These are phyloP conservation scores for Psophocarpus tetragonolobus DNA, from an alignment of 306 rosid genomes.

Conservation along the genomic window DNA sequence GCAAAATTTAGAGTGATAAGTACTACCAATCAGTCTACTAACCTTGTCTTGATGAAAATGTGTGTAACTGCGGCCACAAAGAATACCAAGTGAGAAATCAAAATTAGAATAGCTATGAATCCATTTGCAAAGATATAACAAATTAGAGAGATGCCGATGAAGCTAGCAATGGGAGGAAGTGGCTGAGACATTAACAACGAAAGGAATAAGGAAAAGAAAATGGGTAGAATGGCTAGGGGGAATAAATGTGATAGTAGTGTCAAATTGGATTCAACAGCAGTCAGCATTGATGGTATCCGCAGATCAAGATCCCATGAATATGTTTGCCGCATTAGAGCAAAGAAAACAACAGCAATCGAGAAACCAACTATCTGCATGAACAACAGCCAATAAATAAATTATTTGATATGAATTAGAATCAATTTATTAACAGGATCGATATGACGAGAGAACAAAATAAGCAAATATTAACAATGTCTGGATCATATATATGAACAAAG, in stretches of 20 bases:
- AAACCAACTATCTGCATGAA: conserved; percentile 88
- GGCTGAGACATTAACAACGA: conserved; percentile 67
- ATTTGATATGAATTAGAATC: conserved; percentile 6
- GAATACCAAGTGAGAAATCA: conserved; percentile 77
- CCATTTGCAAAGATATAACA: conserved; percentile 91
- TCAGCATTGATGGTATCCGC: conserved; percentile 78
- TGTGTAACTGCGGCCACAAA: conserved; percentile 74
- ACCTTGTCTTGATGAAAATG: conserved; percentile 87
- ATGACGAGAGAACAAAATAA: conserved; percentile 12
- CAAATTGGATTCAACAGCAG: conserved; percentile 80
- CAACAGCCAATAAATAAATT: conserved; percentile 34
- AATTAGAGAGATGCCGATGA: conserved; percentile 63
- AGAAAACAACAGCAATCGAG: conserved; percentile 74
- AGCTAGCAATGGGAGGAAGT: conserved; percentile 69
- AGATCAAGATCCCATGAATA: conserved; percentile 77
- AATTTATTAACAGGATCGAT: conserved; percentile 28
- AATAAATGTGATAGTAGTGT: conserved; percentile 63
- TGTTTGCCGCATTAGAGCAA: conserved; percentile 90
- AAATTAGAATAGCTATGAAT: conserved; percentile 57
- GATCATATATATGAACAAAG: conserved; percentile 21
- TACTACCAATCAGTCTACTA: conserved; percentile 34
- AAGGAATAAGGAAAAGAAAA: conserved; percentile 63
- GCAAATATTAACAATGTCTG: neutral
- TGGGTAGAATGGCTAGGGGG: conserved; percentile 67
- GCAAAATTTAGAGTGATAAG: conserved; percentile 17